Base-by-base conservation (phyloP, 2,329 filamentous ascomycete genomes). In the Lasiodiplodia gonubiensis region DNA sequence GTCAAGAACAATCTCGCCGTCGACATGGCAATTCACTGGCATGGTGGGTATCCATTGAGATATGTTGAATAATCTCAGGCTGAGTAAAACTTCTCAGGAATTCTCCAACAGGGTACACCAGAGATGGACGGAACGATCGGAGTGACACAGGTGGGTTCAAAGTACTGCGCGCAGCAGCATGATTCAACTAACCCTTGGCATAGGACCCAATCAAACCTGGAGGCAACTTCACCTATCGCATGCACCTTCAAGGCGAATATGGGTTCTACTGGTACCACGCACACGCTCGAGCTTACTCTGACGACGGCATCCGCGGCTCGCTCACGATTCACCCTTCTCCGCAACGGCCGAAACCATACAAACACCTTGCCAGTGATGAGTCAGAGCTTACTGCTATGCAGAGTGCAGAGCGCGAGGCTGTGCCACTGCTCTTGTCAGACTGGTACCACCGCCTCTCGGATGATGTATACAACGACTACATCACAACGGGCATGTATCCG, bases 221-320 rank as follows among this genome's bases (percentile, higher is more conserved):
- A 6, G 78, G 80, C 16, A 85, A 81, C 14, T 88, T 93, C 72
- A 89, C 85, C 2, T 93, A 92, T 76, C 86, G 90, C 75, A 92
- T 92, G 74, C 89, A 84, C 3, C 86, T 66, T 14, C 5, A 65
- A n/a, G 79, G 42, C 84, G 66, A 67, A 39, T 49, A 88, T 0
- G 91, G 91, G 27, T 92, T 90, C 0, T 93, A 92, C 77, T 93
- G 91, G 91, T 93, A 93, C 71, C 90, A 92, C 75, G 90, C 88
- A 3, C 90, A 92, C 73, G 84, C 84, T 23, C 82, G 84, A 69
- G 87, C 85, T 23, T 89, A 91, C 74, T 92, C 92, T 69, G 89
- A 89, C 2, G 90, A 92, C 74, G 90, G 90, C 8, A 81, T 91
- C 5, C 83, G 89, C 27, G 88, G 85, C 0, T 84, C 89, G 0